Percentiles rank a stretch among this genome's conserved stretches.
Evolutionary conservation across 2,329 filamentous ascomycete species (phyloP).

Genomic region (Gliomastix tumulicola): DNA sequence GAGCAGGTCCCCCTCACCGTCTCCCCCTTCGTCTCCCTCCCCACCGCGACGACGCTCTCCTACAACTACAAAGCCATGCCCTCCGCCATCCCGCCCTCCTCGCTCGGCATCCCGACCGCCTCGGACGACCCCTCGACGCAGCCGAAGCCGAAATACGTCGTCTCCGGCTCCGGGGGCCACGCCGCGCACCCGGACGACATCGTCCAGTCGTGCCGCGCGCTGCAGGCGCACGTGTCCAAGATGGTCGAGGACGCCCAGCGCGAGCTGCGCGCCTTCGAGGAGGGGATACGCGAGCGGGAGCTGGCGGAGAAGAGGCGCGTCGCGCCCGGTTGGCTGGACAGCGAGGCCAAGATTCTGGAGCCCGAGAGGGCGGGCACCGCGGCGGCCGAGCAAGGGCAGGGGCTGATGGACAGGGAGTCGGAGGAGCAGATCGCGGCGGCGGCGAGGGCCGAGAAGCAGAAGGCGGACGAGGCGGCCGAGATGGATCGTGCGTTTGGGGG

Average conservation of each 20-base stretch:
- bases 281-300: constrained; percentile 56
- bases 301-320: constrained; percentile 73
- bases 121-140: constrained; percentile 22
- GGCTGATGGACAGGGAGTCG: constrained; percentile 7
- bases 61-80: constrained; percentile 93
- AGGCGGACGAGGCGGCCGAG: constrained; percentile 43
- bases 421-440: constrained; percentile 16
- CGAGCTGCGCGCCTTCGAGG: constrained; percentile 64
- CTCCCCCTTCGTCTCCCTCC: constrained; percentile 88
- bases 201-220: constrained; percentile 68
- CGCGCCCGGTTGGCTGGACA: constrained; percentile 76
- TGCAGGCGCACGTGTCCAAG: constrained; percentile 68
- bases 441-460: too few species aligned
- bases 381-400: not conserved
- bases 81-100: constrained; percentile 63
- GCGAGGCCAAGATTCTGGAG: constrained; percentile 61
- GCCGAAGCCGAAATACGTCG: constrained; percentile 64
- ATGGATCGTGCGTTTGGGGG: constrained; percentile 51
- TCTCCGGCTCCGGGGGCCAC: constrained; percentile 70
- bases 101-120: constrained; percentile 25
- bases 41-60: constrained; percentile 81
- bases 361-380: constrained; percentile 43
- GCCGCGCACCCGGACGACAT: constrained; percentile 85
- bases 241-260: constrained; percentile 61
- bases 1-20: constrained; percentile 91